Base-by-base conservation (phyloP, 176 grass and related monocot genomes). In the Ananas comosus region DNA sequence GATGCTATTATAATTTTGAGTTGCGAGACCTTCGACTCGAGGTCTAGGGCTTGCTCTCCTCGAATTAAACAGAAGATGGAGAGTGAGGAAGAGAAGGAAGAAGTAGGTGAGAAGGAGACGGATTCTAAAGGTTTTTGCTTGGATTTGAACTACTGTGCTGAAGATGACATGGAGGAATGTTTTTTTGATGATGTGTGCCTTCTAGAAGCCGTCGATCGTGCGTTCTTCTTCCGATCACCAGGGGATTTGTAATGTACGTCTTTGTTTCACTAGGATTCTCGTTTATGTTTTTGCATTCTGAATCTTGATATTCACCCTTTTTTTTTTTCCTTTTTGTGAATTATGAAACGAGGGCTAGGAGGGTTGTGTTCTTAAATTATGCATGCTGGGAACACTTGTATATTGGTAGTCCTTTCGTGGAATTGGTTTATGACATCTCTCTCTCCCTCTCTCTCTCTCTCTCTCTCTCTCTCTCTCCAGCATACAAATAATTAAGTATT, bases 1-100 rank as follows among this genome's bases (percentile, higher is more conserved):
- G 89, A 93, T 58, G 77, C 82, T 24, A 93, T 99, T 53, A 10
- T 99, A 65, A 70, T 99, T 49, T 59, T 99, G 67, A 88, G 80
- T 65, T 90, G 79, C n/a, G 80, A 90, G 63, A 65, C 48, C 49
- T 76, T 85, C 0, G 68, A 87, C 28, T 83, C 73, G 3, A 85
- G 67, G 64, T 80, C 83, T 64, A 71, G 56, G 13, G 70, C 13
- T 73, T 72, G 63, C 13, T 86, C 90, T 4, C 85, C 88, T 72
- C 65, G 52, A 48, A 12, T 56, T 50, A 92, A 79, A 78, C 73
- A 83, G 53, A 82, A 69, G 69, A 47, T 64, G 50, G 64, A 53
- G 11, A 68, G 12, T 14, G 23, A 57, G 42, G 82, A 69, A 5
- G 67, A 81, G 9, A 24, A 52, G 5, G 67, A 75, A 65, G 72